Evolutionary conservation across 257 asterid genomes (phyloP).

Genomic region (Galeopsis tetrahit): DNA sequence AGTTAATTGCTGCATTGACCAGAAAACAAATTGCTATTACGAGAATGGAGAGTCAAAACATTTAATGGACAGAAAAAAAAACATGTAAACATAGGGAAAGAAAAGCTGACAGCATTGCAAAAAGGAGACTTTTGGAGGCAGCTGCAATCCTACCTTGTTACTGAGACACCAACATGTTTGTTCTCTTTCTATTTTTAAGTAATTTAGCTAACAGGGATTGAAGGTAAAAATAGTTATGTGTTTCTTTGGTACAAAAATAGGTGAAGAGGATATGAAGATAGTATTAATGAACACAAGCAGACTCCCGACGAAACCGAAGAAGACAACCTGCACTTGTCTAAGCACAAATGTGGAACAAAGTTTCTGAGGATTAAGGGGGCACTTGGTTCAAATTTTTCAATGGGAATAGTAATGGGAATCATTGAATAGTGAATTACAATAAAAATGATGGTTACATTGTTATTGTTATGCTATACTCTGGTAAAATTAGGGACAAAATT

Average conservation of each 20-base stretch:
- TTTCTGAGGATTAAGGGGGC: no score
- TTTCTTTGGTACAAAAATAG: not conserved
- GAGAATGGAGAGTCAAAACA: not conserved
- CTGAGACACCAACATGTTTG: not conserved
- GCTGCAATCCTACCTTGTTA: not conserved
- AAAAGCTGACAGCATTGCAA: constrained; percentile 1
- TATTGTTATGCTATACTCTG: no score
- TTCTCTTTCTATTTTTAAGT: not conserved
- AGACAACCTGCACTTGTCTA: no score
- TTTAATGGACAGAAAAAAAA: not conserved
- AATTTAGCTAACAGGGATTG: not conserved
- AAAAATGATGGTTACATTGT: no score
- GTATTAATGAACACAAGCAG: no score
- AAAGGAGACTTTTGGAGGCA: constrained; percentile 3
- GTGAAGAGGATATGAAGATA: no score
- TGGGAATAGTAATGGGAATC: no score
- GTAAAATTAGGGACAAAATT: no score
- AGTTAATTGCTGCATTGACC: constrained; percentile 74
- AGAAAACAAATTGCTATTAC: constrained; percentile 31
- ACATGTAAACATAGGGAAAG: constrained; percentile 6
- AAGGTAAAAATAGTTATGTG: not conserved
- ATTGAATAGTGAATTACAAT: no score
- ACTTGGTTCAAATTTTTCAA: no score
- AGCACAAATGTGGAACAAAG: no score
- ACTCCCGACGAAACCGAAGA: no score